Percentiles rank a stretch among this genome's conserved stretches.
These are phyloP conservation scores for Coniosporium tulheliwenetii DNA, from an alignment of 2,329 filamentous ascomycete genomes.

Conservation along the genomic window DNA sequence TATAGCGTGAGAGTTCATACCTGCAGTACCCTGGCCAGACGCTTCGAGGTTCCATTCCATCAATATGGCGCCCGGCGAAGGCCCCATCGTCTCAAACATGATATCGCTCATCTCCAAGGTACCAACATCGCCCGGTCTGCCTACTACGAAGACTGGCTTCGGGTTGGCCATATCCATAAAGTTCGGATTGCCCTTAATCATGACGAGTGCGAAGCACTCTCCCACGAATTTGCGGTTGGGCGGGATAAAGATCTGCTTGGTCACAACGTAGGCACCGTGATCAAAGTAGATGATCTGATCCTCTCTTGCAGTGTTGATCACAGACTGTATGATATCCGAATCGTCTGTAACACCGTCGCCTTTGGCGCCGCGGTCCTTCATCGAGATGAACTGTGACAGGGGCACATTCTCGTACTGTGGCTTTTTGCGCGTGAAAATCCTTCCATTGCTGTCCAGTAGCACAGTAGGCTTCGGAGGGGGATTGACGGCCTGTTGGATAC, in stretches of 20 bases:
- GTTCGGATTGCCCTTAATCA: constrained; percentile 45
- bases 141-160: constrained; percentile 51
- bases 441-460: constrained; percentile 7
- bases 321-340: constrained; percentile 59
- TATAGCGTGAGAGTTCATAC: background rate
- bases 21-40: constrained; percentile 2
- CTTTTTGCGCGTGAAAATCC: constrained; percentile 8
- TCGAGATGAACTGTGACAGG: constrained; percentile 50
- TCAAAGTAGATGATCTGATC: constrained; percentile 43
- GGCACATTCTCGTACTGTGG: constrained; percentile 31
- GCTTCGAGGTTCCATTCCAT: constrained; percentile 57
- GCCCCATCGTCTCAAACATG: constrained; percentile 52
- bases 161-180: constrained; percentile 35
- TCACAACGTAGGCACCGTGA: constrained; percentile 40
- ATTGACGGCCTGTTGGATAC: constrained; percentile 6
- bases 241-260: constrained; percentile 37
- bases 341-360: constrained; percentile 81
- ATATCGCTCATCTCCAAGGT: constrained; percentile 57
- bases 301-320: constrained; percentile 46
- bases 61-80: constrained; percentile 51
- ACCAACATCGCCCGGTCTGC: constrained; percentile 45
- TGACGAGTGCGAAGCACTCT: constrained; percentile 70
- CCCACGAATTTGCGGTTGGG: constrained; percentile 69
- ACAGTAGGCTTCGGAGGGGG: constrained; percentile 6
- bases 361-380: constrained; percentile 38